Evolutionary conservation across 805 yeast species (phyloP).

Genomic region (Zygosaccharomyces gambellarensis): DNA sequence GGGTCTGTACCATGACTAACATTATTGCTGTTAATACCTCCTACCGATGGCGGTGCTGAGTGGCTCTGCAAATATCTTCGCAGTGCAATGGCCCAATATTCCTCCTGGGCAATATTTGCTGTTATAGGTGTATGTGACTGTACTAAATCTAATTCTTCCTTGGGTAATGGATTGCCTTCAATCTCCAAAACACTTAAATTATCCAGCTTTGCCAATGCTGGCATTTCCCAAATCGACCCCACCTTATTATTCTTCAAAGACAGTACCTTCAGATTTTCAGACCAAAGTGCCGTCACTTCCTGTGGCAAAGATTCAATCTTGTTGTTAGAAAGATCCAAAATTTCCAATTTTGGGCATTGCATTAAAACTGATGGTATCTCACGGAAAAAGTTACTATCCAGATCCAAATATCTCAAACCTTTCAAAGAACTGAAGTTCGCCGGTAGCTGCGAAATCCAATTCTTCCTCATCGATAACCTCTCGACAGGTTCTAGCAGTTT

Average conservation of each 20-base stretch:
- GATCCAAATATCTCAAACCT: conserved; percentile 54
- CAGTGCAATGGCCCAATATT: conserved; percentile 36
- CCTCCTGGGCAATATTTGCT: conserved; percentile 36
- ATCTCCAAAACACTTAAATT: conserved; percentile 55
- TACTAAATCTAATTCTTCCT: conserved; percentile 44
- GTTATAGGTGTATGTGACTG: conserved; percentile 36
- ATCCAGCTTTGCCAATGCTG: conserved; percentile 49
- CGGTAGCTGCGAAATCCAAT: conserved; percentile 47
- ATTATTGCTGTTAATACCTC: conserved; percentile 6
- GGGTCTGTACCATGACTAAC: background rate
- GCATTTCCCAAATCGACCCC: conserved; percentile 41
- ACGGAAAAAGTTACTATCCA: conserved; percentile 55
- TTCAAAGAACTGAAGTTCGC: conserved; percentile 40
- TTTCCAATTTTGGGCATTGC: conserved; percentile 46
- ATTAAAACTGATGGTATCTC: conserved; percentile 47
- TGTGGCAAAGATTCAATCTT: conserved; percentile 45
- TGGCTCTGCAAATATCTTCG: conserved; percentile 27
- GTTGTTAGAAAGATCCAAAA: conserved; percentile 62
- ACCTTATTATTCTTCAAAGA: conserved; percentile 57
- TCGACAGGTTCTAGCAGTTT: conserved; percentile 39
- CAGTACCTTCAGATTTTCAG: conserved; percentile 47
- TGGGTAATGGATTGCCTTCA: conserved; percentile 52
- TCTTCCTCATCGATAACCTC: conserved; percentile 51
- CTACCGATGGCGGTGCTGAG: conserved; percentile 12
- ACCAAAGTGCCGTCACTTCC: conserved; percentile 38